Evolutionary conservation across 305 asterid species (phyloP), one percentile per base, ranked within the genome.

Genomic region (Striga hermonthica): DNA sequence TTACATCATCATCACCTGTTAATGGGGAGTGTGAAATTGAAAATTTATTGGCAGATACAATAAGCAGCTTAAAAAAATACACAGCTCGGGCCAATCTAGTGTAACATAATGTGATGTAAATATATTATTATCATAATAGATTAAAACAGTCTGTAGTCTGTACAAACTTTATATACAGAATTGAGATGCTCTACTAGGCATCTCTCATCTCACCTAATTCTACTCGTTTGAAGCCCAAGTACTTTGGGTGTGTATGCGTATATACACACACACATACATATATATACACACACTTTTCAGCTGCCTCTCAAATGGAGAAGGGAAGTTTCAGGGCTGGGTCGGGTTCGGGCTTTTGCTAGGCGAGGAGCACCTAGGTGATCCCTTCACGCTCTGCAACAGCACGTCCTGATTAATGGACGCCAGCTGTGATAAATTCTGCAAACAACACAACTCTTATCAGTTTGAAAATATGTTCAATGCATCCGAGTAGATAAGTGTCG

Each of bases 351-450:
- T 72, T 81, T 74, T 79, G 72, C 76, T 60, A 11, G 96, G 90
- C 56, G 96, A 86, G 4, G 89, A 77, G 38, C 83, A 62, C 71
- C 82, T 87, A 4, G 91, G 77, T 28, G 87, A 56, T 58, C 82
- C 87, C 67, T 82, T 83, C 66, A 82, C 95, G 70, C 83, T 89
- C 69, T 85, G 96, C 66, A 87, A 68, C 55, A 89, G 87, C 80
- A 89, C 93, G 45, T 87, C 97, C 66, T 84, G 96, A 68, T 92
- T 92, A 70, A 92, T 87, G 31, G 96, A 83, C 3, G 98, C 98
- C 58, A 92, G 78, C 80, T 89, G 98, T 4, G 98, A 92, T 78
- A 86, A 69, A 74, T 89, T 92, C 98, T 92, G 98, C 76, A 67
- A 55, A 61, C 57, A 12, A 22, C 7, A 50, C 9, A 41, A 54